These are phyloP conservation scores for Drechslera avenae DNA, from an alignment of 2,329 filamentous ascomycete species.

Conservation along the genomic window DNA sequence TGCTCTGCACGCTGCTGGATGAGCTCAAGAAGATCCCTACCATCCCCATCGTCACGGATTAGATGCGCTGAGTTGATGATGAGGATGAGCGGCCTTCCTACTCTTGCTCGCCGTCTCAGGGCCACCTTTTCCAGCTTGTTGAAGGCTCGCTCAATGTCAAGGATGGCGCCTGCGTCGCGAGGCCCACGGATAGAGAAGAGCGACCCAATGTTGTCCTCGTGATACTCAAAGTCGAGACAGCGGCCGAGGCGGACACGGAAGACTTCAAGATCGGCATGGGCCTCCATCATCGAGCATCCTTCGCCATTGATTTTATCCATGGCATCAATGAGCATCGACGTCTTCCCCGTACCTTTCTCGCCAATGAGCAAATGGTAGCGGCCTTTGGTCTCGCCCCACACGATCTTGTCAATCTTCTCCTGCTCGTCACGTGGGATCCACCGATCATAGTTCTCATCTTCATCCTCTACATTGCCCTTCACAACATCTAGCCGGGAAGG, in stretches of 20 bases:
- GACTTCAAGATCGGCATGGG: constrained; percentile 92
- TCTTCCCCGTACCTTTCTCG: constrained; percentile 96
- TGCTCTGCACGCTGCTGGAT: constrained; percentile 95
- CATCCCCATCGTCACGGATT: constrained; percentile 87
- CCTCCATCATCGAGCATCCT: constrained; percentile 93
- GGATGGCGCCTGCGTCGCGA: constrained; percentile 84
- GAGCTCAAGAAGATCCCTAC: constrained; percentile 89
- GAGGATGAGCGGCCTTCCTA: constrained; percentile 77
- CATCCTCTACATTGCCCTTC: constrained; percentile 39
- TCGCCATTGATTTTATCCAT: constrained; percentile 93
- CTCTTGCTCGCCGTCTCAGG: constrained; percentile 66
- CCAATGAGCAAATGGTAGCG: constrained; percentile 93
- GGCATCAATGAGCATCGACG: constrained; percentile 91
- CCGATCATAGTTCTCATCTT: constrained; percentile 62
- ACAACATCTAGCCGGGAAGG: constrained; percentile 25
- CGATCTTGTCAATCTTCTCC: constrained; percentile 77
- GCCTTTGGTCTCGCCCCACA: constrained; percentile 72
- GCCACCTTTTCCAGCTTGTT: constrained; percentile 99
- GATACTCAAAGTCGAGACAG: constrained; percentile 92
- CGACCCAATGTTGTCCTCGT: constrained; percentile 96
- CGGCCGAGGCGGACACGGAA: constrained; percentile 92
- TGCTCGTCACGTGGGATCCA: constrained; percentile 91
- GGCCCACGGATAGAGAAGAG: constrained; percentile 95
- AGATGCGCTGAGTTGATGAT: constrained; percentile 96
- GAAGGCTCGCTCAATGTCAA: constrained; percentile 94